Base-by-base conservation (phyloP, 129 eudicot genomes). In the Chrysanthemum lavandulifolium region DNA sequence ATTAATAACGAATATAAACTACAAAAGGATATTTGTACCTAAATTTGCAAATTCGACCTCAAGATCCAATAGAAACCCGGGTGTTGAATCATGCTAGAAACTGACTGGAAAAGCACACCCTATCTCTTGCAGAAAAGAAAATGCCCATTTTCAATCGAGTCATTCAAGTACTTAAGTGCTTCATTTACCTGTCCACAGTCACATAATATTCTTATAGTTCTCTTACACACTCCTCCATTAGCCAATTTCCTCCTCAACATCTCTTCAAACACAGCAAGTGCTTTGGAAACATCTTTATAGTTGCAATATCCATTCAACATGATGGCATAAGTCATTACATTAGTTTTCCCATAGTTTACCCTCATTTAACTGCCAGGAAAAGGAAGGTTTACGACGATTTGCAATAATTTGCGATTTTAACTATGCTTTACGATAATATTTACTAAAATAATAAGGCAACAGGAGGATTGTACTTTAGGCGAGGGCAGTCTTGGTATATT, bases 251-350 rank as follows among this genome's bases (percentile, higher is more conserved):
- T 81, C 50, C 69, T 74, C 73, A 77, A 61, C 78, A 84, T 81
- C 77, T 73, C 81, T 58, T 81, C 76, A 69, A 84, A 81, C 53
- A 84, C 52, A 75, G 16, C 2, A 67, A 81, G 29, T 48, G 83
- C 80, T 65, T 78, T 81, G 11, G 36, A 29, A 58, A 70, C 72
- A 77, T 84, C 53, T 58, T 72, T 70, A 18, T 63, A 50, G 25
- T 53, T 67, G 65, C 85, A 81, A 81, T 77, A 84, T 78, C 88
- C 88, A 54, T 67, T 50, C 14, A 81, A n/a, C 85, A 78, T 77
- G 65, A 65, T 65, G 29, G 40, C 62, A 11, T 74, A 81, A 6
- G 66, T 80, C 54, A 10, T 36, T 53, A 58, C 56, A 69, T 84
- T 58, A 67, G 43, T 66, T 15, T 21, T 7, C 68, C 57, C 81